Base-by-base conservation (phyloP, 805 yeast genomes). In the Wickerhamomyces silvicola region DNA sequence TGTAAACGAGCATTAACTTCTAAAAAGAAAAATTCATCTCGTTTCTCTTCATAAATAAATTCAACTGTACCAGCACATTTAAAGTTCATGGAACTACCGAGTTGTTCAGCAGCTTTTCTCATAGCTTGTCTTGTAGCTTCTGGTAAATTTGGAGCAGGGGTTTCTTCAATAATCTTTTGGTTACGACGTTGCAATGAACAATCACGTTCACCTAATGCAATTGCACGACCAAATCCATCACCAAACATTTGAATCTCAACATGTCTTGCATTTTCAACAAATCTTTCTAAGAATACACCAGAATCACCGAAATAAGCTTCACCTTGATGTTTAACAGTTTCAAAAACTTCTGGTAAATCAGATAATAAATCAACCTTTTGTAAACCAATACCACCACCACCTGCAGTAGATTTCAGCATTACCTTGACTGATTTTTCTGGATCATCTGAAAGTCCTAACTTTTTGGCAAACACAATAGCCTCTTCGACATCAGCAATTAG, bases 361-460 rank as follows among this genome's bases (percentile, higher is more conserved):
- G 57, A 76, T 45, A 74, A 83, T 22, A 77, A 70, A 50, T 88
- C 95, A 37, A 88, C 97, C 54, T 87, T 83, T 59, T 90, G 97
- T 46, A 90, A 66, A 43, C 98, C 98, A 52, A 90, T 90, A 62
- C 98, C 98, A 60, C 98, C 98, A 52, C 98, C 98, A 56, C 98
- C 98, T 17, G 97, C 97, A 39, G 98, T 92, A 17, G 95, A 82
- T 60, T 90, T 90, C 31, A 92, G 84, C 97, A 90, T 90, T 21
- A 90, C 75, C 18, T 97, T 97, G 49, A 85, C 92, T 13, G 68
- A 71, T 23, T 52, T 53, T 28, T 46, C 54, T 22, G 54, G 54
- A 35, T 51, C 52, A 36, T 51, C 44, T 7, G 56, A 49, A 24
- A 51, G 27, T 36, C 72, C 82, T 31, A 90, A 65, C 47, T 72